Evolutionary conservation across 1,284 basidiomycete species (phyloP).

Genomic region (Macrocybe sp.): DNA sequence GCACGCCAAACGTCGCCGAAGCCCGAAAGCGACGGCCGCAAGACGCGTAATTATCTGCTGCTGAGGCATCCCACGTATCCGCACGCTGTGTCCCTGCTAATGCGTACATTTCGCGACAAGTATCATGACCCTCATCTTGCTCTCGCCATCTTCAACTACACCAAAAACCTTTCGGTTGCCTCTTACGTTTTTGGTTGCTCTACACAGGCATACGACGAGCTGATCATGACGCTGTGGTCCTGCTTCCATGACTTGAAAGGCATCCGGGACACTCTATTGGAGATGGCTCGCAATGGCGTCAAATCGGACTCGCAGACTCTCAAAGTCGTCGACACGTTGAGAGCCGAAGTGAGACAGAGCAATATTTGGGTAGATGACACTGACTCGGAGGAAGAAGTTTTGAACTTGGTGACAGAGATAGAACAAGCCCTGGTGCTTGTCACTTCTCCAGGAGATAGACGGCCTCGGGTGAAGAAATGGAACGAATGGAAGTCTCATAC

Average conservation of each 20-base stretch:
- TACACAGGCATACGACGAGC: conserved; percentile 80
- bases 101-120: conserved; percentile 70
- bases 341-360: conserved; percentile 56
- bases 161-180: conserved; percentile 63
- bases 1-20: conserved; percentile 27
- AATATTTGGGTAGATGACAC: conserved; percentile 45
- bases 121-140: conserved; percentile 79
- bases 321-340: conserved; percentile 56
- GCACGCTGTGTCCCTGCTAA: conserved; percentile 66
- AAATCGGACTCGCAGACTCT: conserved; percentile 57
- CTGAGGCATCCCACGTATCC: conserved; percentile 68
- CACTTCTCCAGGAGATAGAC: conserved; percentile 5
- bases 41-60: conserved; percentile 19
- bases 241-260: conserved; percentile 76
- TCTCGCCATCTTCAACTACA: conserved; percentile 79
- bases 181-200: conserved; percentile 87
- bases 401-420: conserved; percentile 35
- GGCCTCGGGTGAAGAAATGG: conserved; percentile 22
- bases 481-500: conserved; percentile 35
- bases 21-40: conserved; percentile 10
- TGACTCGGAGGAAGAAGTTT: conserved; percentile 7
- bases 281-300: conserved; percentile 81
- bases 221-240: conserved; percentile 77
- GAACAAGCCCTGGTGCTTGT: too few relatives aligned
- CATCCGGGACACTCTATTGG: conserved; percentile 65